These are phyloP conservation scores for Piromyces sp. DNA, from an alignment of 192 early-diverging fungal genomes.

Conservation along the genomic window DNA sequence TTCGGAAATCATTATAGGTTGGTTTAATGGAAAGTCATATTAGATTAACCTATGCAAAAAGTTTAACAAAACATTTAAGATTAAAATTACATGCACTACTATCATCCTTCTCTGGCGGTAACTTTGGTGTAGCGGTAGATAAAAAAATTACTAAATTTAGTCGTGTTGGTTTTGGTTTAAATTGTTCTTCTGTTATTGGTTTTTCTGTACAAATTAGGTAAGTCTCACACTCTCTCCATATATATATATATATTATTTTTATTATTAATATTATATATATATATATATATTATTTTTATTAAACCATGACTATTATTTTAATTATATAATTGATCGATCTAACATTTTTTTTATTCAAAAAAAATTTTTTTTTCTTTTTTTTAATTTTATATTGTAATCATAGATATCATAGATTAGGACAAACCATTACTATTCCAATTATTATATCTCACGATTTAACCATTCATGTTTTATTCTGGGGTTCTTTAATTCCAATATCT, in stretches of 20 bases:
- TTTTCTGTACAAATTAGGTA: conserved; percentile 27
- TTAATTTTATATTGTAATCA: too few species aligned
- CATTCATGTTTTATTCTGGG: conserved; percentile 27
- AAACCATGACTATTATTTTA: too few species aligned
- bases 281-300: too few species aligned
- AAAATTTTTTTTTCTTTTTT: too few species aligned
- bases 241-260: too few species aligned
- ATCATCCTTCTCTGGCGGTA: conserved; percentile 26
- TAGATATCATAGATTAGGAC: conserved; percentile 44
- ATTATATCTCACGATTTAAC: conserved; percentile 39
- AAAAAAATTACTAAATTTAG: conserved; percentile 32
- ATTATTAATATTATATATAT: too few species aligned
- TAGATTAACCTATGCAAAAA: not conserved
- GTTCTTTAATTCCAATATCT: conserved; percentile 27
- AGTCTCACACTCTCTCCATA: too few species aligned
- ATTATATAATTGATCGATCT: too few species aligned
- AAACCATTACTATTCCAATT: conserved; percentile 46
- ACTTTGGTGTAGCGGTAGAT: conserved; percentile 27
- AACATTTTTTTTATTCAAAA: too few species aligned
- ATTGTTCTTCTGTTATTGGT: conserved; percentile 37
- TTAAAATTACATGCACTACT: conserved; percentile 1
- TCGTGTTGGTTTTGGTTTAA: conserved; percentile 33
- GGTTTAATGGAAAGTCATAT: not conserved
- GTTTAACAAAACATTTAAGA: not conserved
- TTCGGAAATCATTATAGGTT: not conserved